Base-by-base conservation (phyloP, 2,329 filamentous ascomycete species). In the Fusarium sp. region DNA sequence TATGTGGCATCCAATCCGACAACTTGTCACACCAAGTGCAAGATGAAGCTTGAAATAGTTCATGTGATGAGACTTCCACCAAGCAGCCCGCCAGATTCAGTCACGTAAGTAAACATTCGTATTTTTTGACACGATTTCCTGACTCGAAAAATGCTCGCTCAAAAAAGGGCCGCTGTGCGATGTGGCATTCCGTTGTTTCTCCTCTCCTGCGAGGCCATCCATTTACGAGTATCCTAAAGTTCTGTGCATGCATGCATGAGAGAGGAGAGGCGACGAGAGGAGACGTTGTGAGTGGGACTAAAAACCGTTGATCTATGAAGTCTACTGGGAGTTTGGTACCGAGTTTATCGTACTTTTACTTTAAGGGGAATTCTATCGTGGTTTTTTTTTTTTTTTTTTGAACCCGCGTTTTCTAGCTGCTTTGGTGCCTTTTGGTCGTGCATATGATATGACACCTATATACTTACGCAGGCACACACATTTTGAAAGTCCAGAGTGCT, bases 1-100 rank as follows among this genome's bases (percentile, higher is more conserved):
- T 27, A 58, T 54, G 60, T 69, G 64, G 71, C 69, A 72, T 61
- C 69, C 73, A 76, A 76, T 76, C 69, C 72, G 46, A 64, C 33
- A 54, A 71, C 63, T 52, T 45, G 49, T 69, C 49, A 58, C 62
- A 25, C 58, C 52, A 45, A 35, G 48, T 60, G 60, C 42, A 70
- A 46, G 54, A 60, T 49, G 62, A 73, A 52, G 60, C 46, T 63
- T 56, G 54, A 33, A 55, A 55, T 64, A 63, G 58, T 52, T 31
- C n/a, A 39, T 69, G 21, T 63, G 64, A 58, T 33, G 23, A 46
- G 5, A 35, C 7, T 21, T 14, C 54, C 31, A 37, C 44, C 19
- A 19, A 41, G 39, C 35, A 29, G 18, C 39, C 41, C 12, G 19
- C 12, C 10, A 39, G 25, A 35, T 21, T 41, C 39, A 25, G n/a